Percentiles rank a stretch among this genome's conserved stretches.
phyloP scores from a whole-genome alignment of 495 filamentous ascomycete genomes.

The Thermochaetoides thermophila region DNA sequence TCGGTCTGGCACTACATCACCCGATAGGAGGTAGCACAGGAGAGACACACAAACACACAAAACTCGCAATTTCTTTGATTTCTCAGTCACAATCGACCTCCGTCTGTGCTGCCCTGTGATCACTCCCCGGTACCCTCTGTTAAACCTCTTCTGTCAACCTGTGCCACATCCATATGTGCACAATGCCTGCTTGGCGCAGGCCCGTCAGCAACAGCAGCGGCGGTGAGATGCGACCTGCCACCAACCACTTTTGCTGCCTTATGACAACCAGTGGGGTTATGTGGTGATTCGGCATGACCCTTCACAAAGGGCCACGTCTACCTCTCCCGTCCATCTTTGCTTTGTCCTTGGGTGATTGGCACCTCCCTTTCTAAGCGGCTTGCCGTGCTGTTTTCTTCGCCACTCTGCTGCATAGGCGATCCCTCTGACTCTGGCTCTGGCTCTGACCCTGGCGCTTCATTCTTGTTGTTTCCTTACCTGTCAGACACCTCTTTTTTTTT shows the following conservation, averaged over 20 bases:
- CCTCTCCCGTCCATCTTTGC: no score
- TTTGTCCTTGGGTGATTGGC: neutral
- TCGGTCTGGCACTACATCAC: no score
- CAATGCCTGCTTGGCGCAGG: neutral
- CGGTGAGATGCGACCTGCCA: neutral
- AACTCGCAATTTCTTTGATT: neutral
- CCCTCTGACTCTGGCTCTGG: slow-evolving; percentile 10
- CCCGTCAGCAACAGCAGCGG: neutral
- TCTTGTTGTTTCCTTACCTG: neutral
- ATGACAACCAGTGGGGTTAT: no score
- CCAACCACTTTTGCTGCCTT: neutral
- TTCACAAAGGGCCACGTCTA: no score
- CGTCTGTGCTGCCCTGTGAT: neutral
- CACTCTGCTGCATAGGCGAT: slow-evolving; percentile 1
- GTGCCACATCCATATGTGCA: slow-evolving; percentile 2
- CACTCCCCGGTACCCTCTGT: neutral
- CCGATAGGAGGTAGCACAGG: slow-evolving; percentile 23
- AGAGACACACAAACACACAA: slow-evolving; percentile 6
- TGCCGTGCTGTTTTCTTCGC: slow-evolving; percentile 1
- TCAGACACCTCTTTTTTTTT: neutral
- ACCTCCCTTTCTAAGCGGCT: neutral
- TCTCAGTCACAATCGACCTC: slow-evolving; percentile 4
- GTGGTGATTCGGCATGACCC: no score
- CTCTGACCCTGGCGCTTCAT: slow-evolving; percentile 1
- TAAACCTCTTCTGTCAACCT: neutral